A percentile compares a stretch with the other conserved stretches of the same genome.
Conservation (phyloP, 441 rosid species). For the Croton laevigatus region DNA sequence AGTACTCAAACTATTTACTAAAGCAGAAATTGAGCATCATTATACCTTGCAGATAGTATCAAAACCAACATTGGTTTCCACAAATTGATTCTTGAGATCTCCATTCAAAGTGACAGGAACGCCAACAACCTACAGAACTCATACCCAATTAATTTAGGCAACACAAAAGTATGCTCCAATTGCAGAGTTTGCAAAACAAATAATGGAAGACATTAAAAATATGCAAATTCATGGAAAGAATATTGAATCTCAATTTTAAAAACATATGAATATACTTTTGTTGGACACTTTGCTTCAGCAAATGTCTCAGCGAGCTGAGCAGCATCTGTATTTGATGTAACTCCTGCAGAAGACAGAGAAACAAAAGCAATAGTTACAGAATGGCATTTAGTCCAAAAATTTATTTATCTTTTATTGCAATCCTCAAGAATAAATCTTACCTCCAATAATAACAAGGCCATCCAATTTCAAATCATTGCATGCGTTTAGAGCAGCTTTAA, state of each 20-base stretch:
- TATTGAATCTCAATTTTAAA: background rate
- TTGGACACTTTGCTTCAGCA: slow-evolving; percentile 81
- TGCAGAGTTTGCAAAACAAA: slow-evolving; percentile 1
- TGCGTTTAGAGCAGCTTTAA: slow-evolving; percentile 73
- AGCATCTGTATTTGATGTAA: slow-evolving; percentile 97
- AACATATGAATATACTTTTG: slow-evolving; percentile 53
- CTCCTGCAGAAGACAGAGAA: slow-evolving; percentile 54
- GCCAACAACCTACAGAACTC: slow-evolving; percentile 70
- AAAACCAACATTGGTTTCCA: slow-evolving; percentile 95
- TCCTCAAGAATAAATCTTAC: slow-evolving; percentile 34
- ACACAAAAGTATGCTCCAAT: slow-evolving; percentile 1
- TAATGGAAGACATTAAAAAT: background rate
- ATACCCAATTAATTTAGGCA: slow-evolving; percentile 5
- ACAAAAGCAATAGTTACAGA: slow-evolving; percentile 16
- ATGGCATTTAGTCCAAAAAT: slow-evolving; percentile 12
- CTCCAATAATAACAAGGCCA: slow-evolving; percentile 97
- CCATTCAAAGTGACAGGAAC: slow-evolving; percentile 98
- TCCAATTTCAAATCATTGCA: slow-evolving; percentile 91
- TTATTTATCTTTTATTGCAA: background rate
- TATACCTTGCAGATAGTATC: slow-evolving; percentile 96
- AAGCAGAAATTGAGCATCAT: background rate
- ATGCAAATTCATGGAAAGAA: background rate
- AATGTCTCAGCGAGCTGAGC: slow-evolving; percentile 99
- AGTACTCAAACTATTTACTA: background rate
- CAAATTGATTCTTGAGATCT: slow-evolving; percentile 97